Evolutionary conservation across 768 basidiomycete genomes (phyloP).

Genomic region (Russula emetica): DNA sequence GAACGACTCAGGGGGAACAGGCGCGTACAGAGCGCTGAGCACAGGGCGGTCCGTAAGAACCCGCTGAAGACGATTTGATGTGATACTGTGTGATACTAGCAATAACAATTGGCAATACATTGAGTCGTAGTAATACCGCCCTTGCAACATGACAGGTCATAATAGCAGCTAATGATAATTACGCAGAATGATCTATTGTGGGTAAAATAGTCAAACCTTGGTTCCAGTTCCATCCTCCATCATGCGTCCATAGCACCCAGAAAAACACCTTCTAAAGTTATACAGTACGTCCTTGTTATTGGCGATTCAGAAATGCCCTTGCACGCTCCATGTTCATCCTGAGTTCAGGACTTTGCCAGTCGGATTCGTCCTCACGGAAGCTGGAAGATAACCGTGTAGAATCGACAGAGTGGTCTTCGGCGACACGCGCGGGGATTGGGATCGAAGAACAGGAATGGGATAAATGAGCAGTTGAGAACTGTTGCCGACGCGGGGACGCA

Average conservation of each 20-base stretch:
- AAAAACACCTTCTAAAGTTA: background rate
- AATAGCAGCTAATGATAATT: slow-evolving; percentile 5
- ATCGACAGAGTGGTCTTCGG: slow-evolving; percentile 29
- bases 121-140: slow-evolving; percentile 3
- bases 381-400: slow-evolving; percentile 25
- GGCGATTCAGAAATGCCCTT: slow-evolving; percentile 36
- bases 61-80: background rate
- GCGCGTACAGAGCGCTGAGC: background rate
- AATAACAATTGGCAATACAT: slow-evolving; percentile 12
- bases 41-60: background rate
- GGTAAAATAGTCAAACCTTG: slow-evolving; percentile 1
- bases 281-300: slow-evolving; percentile 14
- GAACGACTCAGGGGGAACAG: background rate
- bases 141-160: background rate
- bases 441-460: slow-evolving; percentile 27
- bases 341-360: slow-evolving; percentile 63
- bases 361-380: slow-evolving; percentile 44
- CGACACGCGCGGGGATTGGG: slow-evolving; percentile 33
- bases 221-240: slow-evolving; percentile 2
- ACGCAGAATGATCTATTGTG: background rate
- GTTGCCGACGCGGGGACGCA: slow-evolving; percentile 22
- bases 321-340: slow-evolving; percentile 70
- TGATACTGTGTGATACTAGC: background rate
- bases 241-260: background rate
- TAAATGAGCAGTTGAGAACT: slow-evolving; percentile 27